Conservation (phyloP, 192 early-diverging fungal genomes). For the Powellomyces hirtus region DNA sequence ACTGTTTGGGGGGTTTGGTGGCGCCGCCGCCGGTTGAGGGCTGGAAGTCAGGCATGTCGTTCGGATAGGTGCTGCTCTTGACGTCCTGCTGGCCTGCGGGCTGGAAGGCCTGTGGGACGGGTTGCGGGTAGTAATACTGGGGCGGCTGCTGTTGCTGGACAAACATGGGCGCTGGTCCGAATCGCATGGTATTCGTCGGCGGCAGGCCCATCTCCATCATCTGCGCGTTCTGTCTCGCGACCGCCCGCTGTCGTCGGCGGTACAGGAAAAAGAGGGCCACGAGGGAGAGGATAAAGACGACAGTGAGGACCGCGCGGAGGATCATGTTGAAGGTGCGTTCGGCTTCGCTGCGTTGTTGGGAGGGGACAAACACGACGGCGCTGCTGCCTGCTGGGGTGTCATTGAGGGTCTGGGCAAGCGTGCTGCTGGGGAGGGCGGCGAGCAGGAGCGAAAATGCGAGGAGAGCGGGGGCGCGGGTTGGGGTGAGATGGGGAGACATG, state of each 20-base stretch:
- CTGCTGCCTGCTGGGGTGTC: too few species aligned
- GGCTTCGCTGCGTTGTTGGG: not conserved
- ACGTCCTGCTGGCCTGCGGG: too few species aligned
- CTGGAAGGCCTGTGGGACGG: not conserved
- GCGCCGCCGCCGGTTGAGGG: too few species aligned
- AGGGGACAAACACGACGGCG: too few species aligned
- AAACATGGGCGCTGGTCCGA: not conserved
- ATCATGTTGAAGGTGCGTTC: conserved; percentile 6
- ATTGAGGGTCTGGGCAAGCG: too few species aligned
- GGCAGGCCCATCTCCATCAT: not conserved
- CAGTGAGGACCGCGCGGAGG: not conserved
- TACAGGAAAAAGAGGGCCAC: not conserved
- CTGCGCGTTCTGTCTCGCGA: not conserved
- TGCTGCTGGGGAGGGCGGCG: too few species aligned
- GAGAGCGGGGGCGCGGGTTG: too few species aligned
- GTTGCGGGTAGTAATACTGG: not conserved
- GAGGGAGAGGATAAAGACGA: not conserved
- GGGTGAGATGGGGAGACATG: too few species aligned
- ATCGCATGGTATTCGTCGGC: not conserved
- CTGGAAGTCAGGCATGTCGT: too few species aligned
- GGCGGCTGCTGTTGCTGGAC: not conserved
- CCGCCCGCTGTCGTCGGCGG: not conserved
- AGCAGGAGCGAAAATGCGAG: too few species aligned
- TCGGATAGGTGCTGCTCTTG: too few species aligned
- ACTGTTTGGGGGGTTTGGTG: too few species aligned